Evolutionary conservation across 768 basidiomycete species (phyloP).

Genomic region (Epithele typhae): DNA sequence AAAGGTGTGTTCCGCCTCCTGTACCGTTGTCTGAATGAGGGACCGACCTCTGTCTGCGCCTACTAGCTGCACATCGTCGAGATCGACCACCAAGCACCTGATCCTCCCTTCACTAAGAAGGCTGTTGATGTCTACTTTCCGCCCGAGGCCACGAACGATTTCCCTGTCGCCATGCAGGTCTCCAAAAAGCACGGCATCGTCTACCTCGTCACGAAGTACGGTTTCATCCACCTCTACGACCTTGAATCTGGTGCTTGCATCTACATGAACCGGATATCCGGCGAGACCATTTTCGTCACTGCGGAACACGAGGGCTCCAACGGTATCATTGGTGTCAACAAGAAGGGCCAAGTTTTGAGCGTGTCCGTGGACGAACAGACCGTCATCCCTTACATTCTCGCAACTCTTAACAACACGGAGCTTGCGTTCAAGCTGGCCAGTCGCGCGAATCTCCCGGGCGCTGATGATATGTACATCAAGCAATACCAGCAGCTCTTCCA

Average conservation of each 20-base stretch:
- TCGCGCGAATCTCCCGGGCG: conserved; percentile 93
- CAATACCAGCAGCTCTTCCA: conserved; percentile 93
- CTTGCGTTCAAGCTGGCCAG: conserved; percentile 98
- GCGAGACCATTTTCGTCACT: conserved; percentile 98
- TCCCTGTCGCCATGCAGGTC: conserved; percentile 99
- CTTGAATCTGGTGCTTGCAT: conserved; percentile 95
- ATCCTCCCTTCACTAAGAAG: conserved; percentile 94
- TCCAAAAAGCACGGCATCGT: conserved; percentile 95
- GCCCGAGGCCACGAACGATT: conserved; percentile 95
- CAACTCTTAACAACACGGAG: conserved; percentile 93
- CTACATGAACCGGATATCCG: conserved; percentile 99
- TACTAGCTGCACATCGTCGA: conserved; percentile 97
- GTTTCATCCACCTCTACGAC: conserved; percentile 99
- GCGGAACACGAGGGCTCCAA: conserved; percentile 91
- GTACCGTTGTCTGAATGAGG: too few relatives aligned
- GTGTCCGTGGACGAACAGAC: conserved; percentile 97
- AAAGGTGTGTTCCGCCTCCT: conserved; percentile 63
- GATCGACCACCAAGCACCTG: conserved; percentile 91
- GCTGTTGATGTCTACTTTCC: conserved; percentile 99
- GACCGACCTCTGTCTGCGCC: too few relatives aligned
- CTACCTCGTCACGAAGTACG: conserved; percentile 97
- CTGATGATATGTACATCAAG: conserved; percentile 92
- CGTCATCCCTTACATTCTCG: conserved; percentile 91
- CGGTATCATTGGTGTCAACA: conserved; percentile 99
- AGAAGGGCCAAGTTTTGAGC: conserved; percentile 97